Evolutionary conservation across 805 yeast genomes (phyloP), one percentile per base, ranked within the genome.

Genomic region (Naumovozyma castellii): DNA sequence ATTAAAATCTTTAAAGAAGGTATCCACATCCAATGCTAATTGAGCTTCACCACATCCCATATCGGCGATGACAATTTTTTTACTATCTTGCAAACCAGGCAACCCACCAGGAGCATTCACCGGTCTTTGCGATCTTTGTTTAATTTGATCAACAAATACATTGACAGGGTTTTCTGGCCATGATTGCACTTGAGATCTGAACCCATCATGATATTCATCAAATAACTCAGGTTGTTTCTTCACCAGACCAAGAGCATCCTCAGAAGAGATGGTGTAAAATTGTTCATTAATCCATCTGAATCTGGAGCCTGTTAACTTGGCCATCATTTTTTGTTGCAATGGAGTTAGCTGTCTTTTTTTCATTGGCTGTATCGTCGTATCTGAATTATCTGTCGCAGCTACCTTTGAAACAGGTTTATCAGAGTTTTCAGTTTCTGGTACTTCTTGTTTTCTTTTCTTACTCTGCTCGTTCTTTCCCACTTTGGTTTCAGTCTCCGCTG

Each of bases 141-240:
- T 75, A 41, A 92, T 71, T 52, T 82, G 84, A 8, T 75, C 67
- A 2, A 85, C 88, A 63, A 87, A 84, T 2, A 82, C 81, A 62
- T 87, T 82, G n/a, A 92, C 95, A 1, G 99, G 99, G 54, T 92
- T 92, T 63, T 90, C 96, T 2, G 99, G 98, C 99, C 99, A 92
- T 16, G 86, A 72, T 54, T 84, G 87, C 14, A 92, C 97, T 61
- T 92, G 99, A 12, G 88, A 80, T 51, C 94, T 72, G 69, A 92
- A 92, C 0, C 99, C 99, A 42, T 78, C 81, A 57, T 94, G 98
- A 53, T 92, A 92, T 56, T 90, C 97, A 49, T 85, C 92, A 59
- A 88, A 92, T 44, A 92, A 68, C 18, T 78, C 76, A 0, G 99
- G 98, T 51, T 88, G 95, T 13, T 80, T 76, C 41, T 73, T 67